Conservation (phyloP, 1,284 basidiomycete species). For the Tremellales sp. region DNA sequence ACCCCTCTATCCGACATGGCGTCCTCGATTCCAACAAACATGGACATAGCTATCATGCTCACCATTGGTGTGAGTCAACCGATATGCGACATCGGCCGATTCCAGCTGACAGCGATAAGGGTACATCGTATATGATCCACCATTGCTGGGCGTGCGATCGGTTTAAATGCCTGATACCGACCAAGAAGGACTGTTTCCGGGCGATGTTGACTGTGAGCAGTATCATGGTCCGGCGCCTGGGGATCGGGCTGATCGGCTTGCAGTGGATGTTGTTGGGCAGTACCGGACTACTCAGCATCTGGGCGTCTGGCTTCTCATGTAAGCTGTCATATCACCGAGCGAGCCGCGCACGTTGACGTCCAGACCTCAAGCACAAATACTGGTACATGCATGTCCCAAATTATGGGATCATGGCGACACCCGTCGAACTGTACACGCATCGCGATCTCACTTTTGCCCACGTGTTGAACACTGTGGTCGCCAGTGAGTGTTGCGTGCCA, state of each 20-base stretch:
- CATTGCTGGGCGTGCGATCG: conserved; percentile 30
- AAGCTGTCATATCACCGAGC: neutral
- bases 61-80: conserved; percentile 10
- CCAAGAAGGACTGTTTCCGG: conserved; percentile 33
- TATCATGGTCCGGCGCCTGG: neutral
- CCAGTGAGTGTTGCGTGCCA: too few species aligned
- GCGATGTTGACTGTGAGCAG: conserved; percentile 24
- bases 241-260: neutral
- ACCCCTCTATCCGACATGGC: too few species aligned
- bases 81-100: neutral
- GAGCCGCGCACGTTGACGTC: neutral
- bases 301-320: conserved; percentile 20
- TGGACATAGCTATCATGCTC: conserved; percentile 10
- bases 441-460: conserved; percentile 12
- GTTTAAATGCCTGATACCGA: conserved; percentile 27
- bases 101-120: too few species aligned
- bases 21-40: conserved; percentile 2
- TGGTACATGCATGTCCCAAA: conserved; percentile 19
- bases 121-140: conserved; percentile 12
- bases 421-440: conserved; percentile 13
- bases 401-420: conserved; percentile 18
- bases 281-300: conserved; percentile 14
- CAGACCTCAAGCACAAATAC: conserved; percentile 17
- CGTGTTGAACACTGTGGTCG: conserved; percentile 19
- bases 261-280: conserved; percentile 27